These are phyloP conservation scores for Dianthus caryophyllus DNA, from an alignment of 148 eudicot species.

Conservation along the genomic window DNA sequence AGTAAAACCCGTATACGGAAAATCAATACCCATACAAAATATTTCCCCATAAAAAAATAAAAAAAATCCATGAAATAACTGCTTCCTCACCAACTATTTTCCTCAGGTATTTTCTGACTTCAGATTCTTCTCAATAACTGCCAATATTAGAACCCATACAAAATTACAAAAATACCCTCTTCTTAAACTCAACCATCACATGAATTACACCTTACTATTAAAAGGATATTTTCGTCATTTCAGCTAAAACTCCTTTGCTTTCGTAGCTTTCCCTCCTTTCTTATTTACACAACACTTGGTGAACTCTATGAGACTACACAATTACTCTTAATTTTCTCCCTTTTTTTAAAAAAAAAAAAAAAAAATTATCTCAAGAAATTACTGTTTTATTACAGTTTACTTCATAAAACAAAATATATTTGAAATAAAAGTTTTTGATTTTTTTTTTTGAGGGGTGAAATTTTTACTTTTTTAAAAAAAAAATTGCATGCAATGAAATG, in stretches of 20 bases:
- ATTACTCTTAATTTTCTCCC: neutral
- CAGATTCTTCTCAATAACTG: neutral
- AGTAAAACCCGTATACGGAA: too few species aligned
- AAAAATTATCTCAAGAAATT: too few species aligned
- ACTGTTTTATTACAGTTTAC: neutral
- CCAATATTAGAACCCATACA: neutral
- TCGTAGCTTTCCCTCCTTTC: constrained; percentile 11
- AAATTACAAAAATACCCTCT: constrained; percentile 12
- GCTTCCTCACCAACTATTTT: neutral
- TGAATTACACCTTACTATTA: neutral
- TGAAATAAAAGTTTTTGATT: neutral
- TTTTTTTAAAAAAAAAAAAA: neutral
- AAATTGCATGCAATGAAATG: constrained; percentile 17
- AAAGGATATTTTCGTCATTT: constrained; percentile 18
- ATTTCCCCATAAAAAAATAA: too few species aligned
- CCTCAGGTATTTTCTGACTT: neutral
- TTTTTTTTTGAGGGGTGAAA: neutral
- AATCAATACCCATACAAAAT: neutral
- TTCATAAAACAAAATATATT: neutral
- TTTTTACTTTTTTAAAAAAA: neutral
- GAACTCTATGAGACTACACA: neutral
- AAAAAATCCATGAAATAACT: neutral
- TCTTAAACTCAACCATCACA: neutral
- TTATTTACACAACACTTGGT: too few species aligned
- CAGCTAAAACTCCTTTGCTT: neutral